phyloP scores from a whole-genome alignment of 192 early-diverging fungal species.

The Podila minutissima region DNA sequence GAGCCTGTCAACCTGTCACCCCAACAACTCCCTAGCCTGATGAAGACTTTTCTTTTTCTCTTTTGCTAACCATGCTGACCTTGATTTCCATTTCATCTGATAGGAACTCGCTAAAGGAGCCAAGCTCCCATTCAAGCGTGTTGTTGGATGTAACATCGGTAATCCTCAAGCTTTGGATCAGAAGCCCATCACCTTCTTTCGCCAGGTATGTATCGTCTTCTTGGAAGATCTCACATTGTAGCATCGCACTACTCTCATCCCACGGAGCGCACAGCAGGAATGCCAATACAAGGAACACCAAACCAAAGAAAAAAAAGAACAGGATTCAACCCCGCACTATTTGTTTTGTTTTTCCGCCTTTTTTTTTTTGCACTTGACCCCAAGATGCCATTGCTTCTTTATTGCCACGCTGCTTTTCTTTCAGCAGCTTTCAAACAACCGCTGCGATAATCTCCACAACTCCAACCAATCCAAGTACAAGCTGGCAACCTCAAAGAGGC shows the following conservation, averaged over 20 bases:
- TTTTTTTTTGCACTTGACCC: no score
- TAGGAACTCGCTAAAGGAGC: conserved; percentile 55
- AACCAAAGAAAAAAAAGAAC: neutral
- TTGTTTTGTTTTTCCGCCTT: neutral
- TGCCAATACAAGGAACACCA: neutral
- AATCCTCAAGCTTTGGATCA: conserved; percentile 56
- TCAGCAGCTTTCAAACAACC: no score
- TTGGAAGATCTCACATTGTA: neutral
- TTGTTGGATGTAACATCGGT: conserved; percentile 58
- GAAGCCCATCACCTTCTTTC: conserved; percentile 95
- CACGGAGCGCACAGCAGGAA: neutral
- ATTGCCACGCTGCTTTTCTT: neutral
- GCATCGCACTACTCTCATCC: neutral
- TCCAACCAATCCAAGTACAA: neutral
- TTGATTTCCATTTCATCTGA: neutral
- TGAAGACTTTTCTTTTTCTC: neutral
- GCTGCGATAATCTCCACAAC: conserved; percentile 4
- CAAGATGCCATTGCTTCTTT: no score
- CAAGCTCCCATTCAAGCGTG: conserved; percentile 34
- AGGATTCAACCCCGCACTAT: neutral
- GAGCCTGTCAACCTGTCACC: no score
- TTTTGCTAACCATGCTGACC: neutral
- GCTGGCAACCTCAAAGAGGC: conserved; percentile 5
- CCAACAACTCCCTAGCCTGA: no score
- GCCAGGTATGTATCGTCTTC: conserved; percentile 72